Conservation (phyloP, 2,329 filamentous ascomycete genomes). For the Thelonectria discophora region DNA sequence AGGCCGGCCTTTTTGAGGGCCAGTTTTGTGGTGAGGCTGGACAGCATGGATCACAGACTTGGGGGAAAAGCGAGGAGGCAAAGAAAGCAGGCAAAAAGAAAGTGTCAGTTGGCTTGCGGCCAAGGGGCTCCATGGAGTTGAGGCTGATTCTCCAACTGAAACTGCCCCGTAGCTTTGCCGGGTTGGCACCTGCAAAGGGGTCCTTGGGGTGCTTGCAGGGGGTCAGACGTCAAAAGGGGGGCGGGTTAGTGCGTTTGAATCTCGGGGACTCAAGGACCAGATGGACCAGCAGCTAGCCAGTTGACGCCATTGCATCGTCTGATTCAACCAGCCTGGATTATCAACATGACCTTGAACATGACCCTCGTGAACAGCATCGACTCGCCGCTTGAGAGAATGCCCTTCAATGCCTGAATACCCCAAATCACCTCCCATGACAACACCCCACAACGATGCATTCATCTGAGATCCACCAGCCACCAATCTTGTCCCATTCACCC, state of each 20-base stretch:
- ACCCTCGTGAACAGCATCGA: too few relatives aligned
- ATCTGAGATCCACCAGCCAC: constrained; percentile 10
- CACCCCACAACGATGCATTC: background rate
- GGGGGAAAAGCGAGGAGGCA: background rate
- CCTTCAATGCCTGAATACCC: background rate
- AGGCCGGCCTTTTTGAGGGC: constrained; percentile 66
- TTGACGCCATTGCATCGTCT: too few relatives aligned
- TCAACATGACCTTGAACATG: too few relatives aligned
- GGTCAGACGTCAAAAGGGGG: background rate
- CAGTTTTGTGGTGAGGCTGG: constrained; percentile 64
- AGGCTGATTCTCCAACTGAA: constrained; percentile 21
- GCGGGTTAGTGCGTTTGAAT: background rate
- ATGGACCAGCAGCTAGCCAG: too few relatives aligned
- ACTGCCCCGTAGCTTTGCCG: constrained; percentile 14
- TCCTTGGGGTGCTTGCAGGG: constrained; percentile 1
- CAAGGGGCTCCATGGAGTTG: background rate
- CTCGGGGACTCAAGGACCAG: too few relatives aligned
- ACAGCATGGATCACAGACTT: constrained; percentile 55
- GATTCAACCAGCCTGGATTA: too few relatives aligned
- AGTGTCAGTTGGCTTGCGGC: too few relatives aligned
- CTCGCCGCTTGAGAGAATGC: too few relatives aligned
- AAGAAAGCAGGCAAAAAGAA: background rate
- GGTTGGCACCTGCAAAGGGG: constrained; percentile 4
- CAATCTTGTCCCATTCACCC: constrained; percentile 6
- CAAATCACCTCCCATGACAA: background rate